Evolutionary conservation across 805 yeast species (phyloP).

Genomic region (Tetrapisispora phaffii): DNA sequence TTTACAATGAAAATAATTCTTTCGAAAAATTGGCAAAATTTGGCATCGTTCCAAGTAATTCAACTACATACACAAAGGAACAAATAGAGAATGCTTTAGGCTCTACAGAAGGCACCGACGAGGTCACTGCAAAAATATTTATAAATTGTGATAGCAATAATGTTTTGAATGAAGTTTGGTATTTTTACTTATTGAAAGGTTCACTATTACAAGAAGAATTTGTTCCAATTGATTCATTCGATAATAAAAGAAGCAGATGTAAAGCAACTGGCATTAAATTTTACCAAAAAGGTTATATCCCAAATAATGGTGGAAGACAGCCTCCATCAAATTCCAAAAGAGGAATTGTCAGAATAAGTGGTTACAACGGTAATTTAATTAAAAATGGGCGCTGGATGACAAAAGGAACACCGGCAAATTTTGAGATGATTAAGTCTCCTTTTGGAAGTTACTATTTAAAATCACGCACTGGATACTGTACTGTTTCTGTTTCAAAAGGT

Average conservation of each 20-base stretch:
- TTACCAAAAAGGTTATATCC: slow-evolving; percentile 51
- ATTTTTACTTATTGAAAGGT: slow-evolving; percentile 66
- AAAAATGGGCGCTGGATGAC: slow-evolving; percentile 79
- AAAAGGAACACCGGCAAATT: slow-evolving; percentile 78
- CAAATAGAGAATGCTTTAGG: slow-evolving; percentile 46
- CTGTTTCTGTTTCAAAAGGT: slow-evolving; percentile 30
- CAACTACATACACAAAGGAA: slow-evolving; percentile 44
- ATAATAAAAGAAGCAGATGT: slow-evolving; percentile 40
- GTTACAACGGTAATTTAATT: slow-evolving; percentile 48
- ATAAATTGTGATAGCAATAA: slow-evolving; percentile 48
- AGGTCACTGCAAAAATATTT: slow-evolving; percentile 50
- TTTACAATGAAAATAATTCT: slow-evolving; percentile 55
- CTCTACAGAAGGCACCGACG: slow-evolving; percentile 39
- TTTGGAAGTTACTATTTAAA: slow-evolving; percentile 66
- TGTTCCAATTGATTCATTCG: slow-evolving; percentile 46
- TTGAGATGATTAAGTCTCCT: slow-evolving; percentile 43
- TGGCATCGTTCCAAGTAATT: slow-evolving; percentile 60
- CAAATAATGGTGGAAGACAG: slow-evolving; percentile 10
- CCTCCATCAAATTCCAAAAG: slow-evolving; percentile 12
- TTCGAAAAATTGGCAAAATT: slow-evolving; percentile 53
- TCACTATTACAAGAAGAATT: slow-evolving; percentile 59
- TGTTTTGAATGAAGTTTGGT: slow-evolving; percentile 52
- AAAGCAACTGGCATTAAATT: slow-evolving; percentile 59
- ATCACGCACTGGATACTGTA: slow-evolving; percentile 70
- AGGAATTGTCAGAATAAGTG: slow-evolving; percentile 27